These are phyloP conservation scores for Colletotrichum melonis DNA, from an alignment of 2,329 filamentous ascomycete species.

Conservation along the genomic window DNA sequence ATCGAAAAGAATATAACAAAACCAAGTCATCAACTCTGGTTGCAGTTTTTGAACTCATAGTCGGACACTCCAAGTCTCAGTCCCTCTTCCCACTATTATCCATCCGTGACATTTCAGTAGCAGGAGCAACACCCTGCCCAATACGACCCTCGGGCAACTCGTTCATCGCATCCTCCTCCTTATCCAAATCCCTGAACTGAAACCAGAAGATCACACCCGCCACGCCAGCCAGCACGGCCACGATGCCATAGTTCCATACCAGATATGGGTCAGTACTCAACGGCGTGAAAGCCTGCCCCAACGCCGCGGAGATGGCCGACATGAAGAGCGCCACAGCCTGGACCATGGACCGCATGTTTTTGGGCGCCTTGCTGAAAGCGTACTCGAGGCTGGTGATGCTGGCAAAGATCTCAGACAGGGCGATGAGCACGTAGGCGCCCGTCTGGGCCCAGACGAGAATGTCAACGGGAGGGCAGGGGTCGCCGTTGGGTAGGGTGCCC, in stretches of 20 bases:
- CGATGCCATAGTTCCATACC: slow-evolving; percentile 78
- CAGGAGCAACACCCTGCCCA: neutral
- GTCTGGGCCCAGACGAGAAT: slow-evolving; percentile 74
- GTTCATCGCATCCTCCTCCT: slow-evolving; percentile 75
- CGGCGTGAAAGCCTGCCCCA: slow-evolving; percentile 68
- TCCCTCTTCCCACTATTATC: neutral
- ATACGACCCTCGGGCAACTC: slow-evolving; percentile 55
- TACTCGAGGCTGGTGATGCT: slow-evolving; percentile 75
- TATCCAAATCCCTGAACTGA: slow-evolving; percentile 71
- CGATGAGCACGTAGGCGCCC: slow-evolving; percentile 60
- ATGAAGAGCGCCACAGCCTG: slow-evolving; percentile 75
- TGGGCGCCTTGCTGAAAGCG: slow-evolving; percentile 80
- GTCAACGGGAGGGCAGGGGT: slow-evolving; percentile 56
- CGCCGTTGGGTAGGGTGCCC: slow-evolving; percentile 36
- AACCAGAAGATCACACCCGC: slow-evolving; percentile 77
- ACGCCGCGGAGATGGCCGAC: slow-evolving; percentile 74
- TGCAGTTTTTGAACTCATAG: neutral
- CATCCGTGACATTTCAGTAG: neutral
- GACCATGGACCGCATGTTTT: slow-evolving; percentile 82
- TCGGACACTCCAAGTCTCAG: neutral
- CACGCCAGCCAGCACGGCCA: slow-evolving; percentile 73
- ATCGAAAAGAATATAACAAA: neutral
- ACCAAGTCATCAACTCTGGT: neutral
- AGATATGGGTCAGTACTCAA: slow-evolving; percentile 70
- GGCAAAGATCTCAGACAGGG: slow-evolving; percentile 60